Percentiles rank a stretch among this genome's conserved stretches.
Conservation (phyloP, 208 protist genomes). For the Leishmania tropica region DNA sequence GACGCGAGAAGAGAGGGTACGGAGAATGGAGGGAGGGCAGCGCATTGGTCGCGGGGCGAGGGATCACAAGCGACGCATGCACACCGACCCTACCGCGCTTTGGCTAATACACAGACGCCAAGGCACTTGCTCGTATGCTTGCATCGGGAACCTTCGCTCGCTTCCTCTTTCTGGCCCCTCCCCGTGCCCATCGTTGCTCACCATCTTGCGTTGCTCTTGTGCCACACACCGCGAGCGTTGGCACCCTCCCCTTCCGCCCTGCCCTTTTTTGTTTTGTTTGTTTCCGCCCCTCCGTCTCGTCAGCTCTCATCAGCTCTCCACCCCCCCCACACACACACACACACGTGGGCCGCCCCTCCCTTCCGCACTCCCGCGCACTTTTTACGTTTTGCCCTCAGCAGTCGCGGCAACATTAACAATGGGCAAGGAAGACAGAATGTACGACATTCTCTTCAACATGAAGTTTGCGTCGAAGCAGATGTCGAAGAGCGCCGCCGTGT, state of each 20-base stretch:
- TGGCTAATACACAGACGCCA: not conserved
- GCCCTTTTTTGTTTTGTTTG: not conserved
- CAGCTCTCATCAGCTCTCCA: not conserved
- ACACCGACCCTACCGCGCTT: not conserved
- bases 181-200: not conserved
- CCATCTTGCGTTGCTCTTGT: not conserved
- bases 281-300: not conserved
- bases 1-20: not conserved
- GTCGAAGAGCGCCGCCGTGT: slow-evolving; percentile 76
- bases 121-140: not conserved
- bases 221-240: not conserved
- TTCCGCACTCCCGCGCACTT: not conserved
- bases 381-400: not conserved
- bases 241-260: not conserved
- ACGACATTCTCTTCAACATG: slow-evolving; percentile 96
- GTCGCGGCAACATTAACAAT: slow-evolving; percentile 23
- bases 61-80: not conserved
- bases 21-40: not conserved
- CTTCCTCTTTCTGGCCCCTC: not conserved
- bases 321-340: not conserved
- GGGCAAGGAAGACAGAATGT: slow-evolving; percentile 74
- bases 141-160: not conserved
- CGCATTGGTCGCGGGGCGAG: not conserved
- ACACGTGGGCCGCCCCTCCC: not conserved
- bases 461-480: slow-evolving; percentile 97